Base-by-base conservation (phyloP, 768 basidiomycete species). In the Solioccasus polychromus region DNA sequence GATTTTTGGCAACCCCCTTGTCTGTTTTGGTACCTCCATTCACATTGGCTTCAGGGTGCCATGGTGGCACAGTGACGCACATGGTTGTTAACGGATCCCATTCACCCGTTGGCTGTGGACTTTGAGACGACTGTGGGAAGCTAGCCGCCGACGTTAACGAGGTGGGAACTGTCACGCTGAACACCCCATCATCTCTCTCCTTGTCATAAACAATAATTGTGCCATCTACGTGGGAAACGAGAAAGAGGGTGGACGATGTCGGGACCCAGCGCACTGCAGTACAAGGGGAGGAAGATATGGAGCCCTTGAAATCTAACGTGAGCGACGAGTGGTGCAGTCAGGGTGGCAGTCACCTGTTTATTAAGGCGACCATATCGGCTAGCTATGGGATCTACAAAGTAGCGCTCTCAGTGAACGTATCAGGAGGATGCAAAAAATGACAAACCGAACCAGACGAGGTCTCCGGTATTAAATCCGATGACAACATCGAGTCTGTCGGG, bases 251-350 rank as follows among this genome's bases (percentile, higher is more conserved):
- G 1, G 82, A 72, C 0, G 88, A 88, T 3, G 78, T 75, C 8
- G 90, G 89, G 6, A 93, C 88, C 91, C 92, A 93, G 51, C 82
- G 81, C 25, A 94, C 80, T n/a, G 88, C 76, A n/a, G 91, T 92
- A 62, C 91, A 90, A 8, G 86, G 78, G 5, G 89, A 90, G 37
- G 72, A 77, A 34, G 86, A 80, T 49, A 93, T 90, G 42, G 81
- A 81, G 7, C 91, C 90, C 79, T 88, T 48, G 4, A 41, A 38
- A 41, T 37, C 8, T 37, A 42, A 22, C 28, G 39, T 57, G 37
- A 61, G 44, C 39, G 23, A 44, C 7, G 29, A 47, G 38, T 44
- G 29, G 37, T 37, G 35, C 35, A 35, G 18, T 44, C 14, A 23
- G 30, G 23, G 10, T 18, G 8, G 15, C 17, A 29, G 42, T 58